phyloP scores from a whole-genome alignment of 106 monocot species.

The Alisma plantagoaquatica region DNA sequence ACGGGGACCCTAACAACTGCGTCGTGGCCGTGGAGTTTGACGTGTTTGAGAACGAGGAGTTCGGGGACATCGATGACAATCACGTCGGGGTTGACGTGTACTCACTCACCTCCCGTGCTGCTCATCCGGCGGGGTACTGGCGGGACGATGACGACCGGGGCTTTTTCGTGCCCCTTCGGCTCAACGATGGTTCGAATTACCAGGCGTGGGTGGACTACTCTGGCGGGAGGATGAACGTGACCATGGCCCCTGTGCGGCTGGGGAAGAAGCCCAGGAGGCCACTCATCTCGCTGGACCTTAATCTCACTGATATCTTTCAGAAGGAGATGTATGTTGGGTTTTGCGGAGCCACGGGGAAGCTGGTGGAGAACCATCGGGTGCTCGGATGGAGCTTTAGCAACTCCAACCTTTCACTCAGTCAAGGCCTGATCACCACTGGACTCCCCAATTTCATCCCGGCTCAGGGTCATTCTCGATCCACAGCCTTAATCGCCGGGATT shows the following conservation, averaged over 20 bases:
- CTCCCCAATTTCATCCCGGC: conserved; percentile 15
- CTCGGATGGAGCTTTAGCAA: conserved; percentile 25
- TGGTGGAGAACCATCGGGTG: conserved; percentile 11
- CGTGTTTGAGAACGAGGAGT: conserved; percentile 11
- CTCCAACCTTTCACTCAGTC: conserved; percentile 27
- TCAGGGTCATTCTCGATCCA: too few species aligned
- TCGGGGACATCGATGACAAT: conserved; percentile 15
- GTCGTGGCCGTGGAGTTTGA: conserved; percentile 23
- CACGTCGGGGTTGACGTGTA: conserved; percentile 20
- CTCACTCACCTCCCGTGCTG: conserved; percentile 6
- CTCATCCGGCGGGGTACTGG: conserved; percentile 10
- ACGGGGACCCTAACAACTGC: conserved; percentile 8
- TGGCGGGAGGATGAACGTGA: conserved; percentile 4
- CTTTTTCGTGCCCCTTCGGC: neutral
- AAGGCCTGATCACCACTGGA: conserved; percentile 18
- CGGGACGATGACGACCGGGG: neutral
- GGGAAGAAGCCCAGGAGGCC: conserved; percentile 6
- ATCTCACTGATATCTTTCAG: conserved; percentile 3
- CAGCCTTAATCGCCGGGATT: too few species aligned
- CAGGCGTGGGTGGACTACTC: conserved; percentile 21
- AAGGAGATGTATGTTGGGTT: conserved; percentile 22
- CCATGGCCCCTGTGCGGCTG: neutral
- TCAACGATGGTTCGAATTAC: conserved; percentile 7
- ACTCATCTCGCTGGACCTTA: conserved; percentile 2
- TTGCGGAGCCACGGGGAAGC: conserved; percentile 10